Conservation (phyloP, 1,284 basidiomycete genomes). For the Pulveroboletus sp. region DNA sequence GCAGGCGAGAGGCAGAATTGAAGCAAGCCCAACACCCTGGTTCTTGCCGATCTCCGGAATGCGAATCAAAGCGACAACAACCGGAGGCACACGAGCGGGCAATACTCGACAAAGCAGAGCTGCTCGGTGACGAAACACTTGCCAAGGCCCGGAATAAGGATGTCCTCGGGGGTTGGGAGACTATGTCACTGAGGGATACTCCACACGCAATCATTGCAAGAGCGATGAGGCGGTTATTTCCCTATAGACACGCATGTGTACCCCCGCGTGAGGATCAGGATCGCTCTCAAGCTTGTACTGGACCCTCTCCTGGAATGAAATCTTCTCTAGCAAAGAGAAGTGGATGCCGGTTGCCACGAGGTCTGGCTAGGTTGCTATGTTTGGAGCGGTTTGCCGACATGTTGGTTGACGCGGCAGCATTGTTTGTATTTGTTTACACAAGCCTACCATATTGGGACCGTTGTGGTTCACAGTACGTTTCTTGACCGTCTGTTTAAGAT, state of each 20-base stretch:
- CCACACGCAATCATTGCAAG: constrained; percentile 16
- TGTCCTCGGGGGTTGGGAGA: not conserved
- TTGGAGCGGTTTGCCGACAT: too few species aligned
- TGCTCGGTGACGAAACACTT: not conserved
- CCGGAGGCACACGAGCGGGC: not conserved
- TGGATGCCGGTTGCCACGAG: too few species aligned
- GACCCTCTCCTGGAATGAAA: not conserved
- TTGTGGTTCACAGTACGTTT: too few species aligned
- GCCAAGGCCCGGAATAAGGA: not conserved
- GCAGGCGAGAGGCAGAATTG: constrained; percentile 14
- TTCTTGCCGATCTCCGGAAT: not conserved
- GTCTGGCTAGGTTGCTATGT: too few species aligned
- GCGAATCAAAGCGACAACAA: not conserved
- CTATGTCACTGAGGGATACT: constrained; percentile 11
- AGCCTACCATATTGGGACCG: too few species aligned
- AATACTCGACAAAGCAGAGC: not conserved
- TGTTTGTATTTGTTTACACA: too few species aligned
- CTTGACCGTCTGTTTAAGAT: too few species aligned
- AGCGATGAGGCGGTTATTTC: constrained; percentile 27
- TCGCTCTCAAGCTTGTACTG: not conserved
- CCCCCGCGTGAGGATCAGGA: not conserved
- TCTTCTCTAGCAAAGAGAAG: too few species aligned
- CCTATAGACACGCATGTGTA: constrained; percentile 10
- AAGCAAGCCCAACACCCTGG: not conserved
- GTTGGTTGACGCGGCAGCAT: too few species aligned